Percentiles rank a stretch among this genome's conserved stretches.
phyloP scores from a whole-genome alignment of 768 basidiomycete genomes.

The Strobilomyces echinocephalus region DNA sequence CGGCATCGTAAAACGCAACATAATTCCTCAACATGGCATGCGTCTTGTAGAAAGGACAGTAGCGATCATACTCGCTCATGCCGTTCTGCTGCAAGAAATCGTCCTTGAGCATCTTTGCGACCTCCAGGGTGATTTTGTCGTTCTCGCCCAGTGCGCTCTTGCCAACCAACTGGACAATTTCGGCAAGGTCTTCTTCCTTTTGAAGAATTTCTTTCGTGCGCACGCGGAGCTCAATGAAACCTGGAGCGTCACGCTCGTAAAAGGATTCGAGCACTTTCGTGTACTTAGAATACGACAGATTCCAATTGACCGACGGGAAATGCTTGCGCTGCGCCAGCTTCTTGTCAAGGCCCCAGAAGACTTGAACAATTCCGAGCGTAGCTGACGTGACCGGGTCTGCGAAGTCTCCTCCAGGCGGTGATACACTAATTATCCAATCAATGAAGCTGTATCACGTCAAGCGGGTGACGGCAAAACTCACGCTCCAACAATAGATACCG shows the following conservation, averaged over 20 bases:
- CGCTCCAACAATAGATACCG: slow-evolving; percentile 99
- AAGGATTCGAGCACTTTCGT: slow-evolving; percentile 88
- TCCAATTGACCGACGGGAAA: slow-evolving; percentile 99
- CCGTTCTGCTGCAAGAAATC: slow-evolving; percentile 98
- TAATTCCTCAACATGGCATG: slow-evolving; percentile 93
- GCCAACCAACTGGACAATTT: slow-evolving; percentile 99
- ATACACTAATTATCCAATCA: slow-evolving; percentile 56
- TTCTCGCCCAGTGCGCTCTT: slow-evolving; percentile 95
- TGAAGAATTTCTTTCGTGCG: slow-evolving; percentile 96
- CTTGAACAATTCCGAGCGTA: slow-evolving; percentile 97
- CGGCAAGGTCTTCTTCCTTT: slow-evolving; percentile 97
- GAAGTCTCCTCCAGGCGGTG: slow-evolving; percentile 98
- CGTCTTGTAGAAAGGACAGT: slow-evolving; percentile 99
- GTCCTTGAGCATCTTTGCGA: slow-evolving; percentile 95
- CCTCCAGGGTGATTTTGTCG: slow-evolving; percentile 98
- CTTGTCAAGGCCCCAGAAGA: slow-evolving; percentile 99
- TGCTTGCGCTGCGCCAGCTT: slow-evolving; percentile 98
- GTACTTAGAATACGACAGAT: slow-evolving; percentile 98
- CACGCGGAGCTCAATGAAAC: slow-evolving; percentile 91
- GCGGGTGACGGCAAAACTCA: slow-evolving; percentile 42
- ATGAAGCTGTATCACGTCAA: slow-evolving; percentile 2
- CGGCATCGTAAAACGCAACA: slow-evolving; percentile 90
- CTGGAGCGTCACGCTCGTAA: slow-evolving; percentile 86
- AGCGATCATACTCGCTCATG: slow-evolving; percentile 96
- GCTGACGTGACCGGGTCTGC: slow-evolving; percentile 98